These are phyloP conservation scores for Iberis pinnata DNA, from an alignment of 345 rosid genomes.

Conservation along the genomic window DNA sequence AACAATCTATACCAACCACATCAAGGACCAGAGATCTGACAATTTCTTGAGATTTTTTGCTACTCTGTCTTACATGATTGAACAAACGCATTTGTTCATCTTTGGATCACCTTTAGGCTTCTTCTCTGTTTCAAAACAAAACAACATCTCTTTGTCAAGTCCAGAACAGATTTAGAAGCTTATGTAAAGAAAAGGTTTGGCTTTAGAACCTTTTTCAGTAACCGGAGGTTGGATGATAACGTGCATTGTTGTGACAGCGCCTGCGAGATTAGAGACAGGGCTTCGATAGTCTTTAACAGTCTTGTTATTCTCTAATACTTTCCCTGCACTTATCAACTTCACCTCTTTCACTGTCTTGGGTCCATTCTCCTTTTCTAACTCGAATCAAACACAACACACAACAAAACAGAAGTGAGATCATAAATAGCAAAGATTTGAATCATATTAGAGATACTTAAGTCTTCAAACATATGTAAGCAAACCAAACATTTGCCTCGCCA, in stretches of 20 bases:
- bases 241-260: conserved; percentile 94
- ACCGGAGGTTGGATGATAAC: conserved; percentile 83
- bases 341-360: conserved; percentile 87
- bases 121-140: conserved; percentile 54
- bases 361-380: conserved; percentile 73
- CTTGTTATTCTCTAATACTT: conserved; percentile 78
- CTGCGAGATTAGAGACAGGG: conserved; percentile 70
- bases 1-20: conserved; percentile 28
- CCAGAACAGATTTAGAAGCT: not conserved
- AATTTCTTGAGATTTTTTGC: not conserved
- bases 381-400: conserved; percentile 11
- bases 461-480: not conserved
- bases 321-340: conserved; percentile 90
- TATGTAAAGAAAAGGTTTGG: not conserved
- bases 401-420: conserved; percentile 1
- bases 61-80: conserved; percentile 51
- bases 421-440: not conserved
- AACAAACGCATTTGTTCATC: conserved; percentile 81
- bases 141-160: conserved; percentile 12
- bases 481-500: not conserved
- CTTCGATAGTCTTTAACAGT: conserved; percentile 74
- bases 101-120: conserved; percentile 45
- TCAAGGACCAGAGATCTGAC: conserved; percentile 8
- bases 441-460: not conserved
- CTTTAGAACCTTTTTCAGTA: conserved; percentile 47